Percentiles rank a stretch among this genome's conserved stretches.
These are phyloP conservation scores for Ramaria sp. DNA, from an alignment of 768 basidiomycete genomes.

Conservation along the genomic window DNA sequence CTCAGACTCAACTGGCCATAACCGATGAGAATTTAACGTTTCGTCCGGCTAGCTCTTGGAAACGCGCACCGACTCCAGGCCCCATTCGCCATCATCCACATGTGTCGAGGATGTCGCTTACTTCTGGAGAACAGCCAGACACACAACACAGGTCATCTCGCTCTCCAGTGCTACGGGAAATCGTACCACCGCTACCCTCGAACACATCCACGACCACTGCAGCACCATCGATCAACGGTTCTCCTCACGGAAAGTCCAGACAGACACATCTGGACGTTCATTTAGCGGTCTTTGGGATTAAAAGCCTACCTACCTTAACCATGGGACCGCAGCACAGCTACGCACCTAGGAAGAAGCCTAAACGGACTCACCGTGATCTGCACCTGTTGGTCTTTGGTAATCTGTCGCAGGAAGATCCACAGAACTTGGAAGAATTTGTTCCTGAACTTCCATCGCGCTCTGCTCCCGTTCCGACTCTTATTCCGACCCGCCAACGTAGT, in stretches of 20 bases:
- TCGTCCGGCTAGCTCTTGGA: neutral
- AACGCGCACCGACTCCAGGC: neutral
- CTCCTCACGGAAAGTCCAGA: neutral
- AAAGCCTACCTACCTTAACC: neutral
- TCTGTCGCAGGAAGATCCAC: neutral
- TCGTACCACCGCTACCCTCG: neutral
- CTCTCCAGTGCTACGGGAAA: neutral
- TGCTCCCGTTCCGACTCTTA: neutral
- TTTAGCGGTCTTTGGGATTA: constrained; percentile 6
- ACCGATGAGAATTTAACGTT: neutral
- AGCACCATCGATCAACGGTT: neutral
- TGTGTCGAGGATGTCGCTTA: too few relatives aligned
- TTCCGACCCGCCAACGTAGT: neutral
- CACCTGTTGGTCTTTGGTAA: constrained; percentile 22
- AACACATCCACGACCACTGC: neutral
- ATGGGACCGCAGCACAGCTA: neutral
- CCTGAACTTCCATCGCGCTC: neutral
- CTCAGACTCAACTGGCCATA: neutral
- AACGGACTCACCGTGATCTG: constrained; percentile 28
- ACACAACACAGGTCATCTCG: neutral
- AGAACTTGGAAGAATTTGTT: neutral
- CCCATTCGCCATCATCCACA: neutral
- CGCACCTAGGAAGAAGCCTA: constrained; percentile 9
- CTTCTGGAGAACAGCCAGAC: neutral
- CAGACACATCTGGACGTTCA: constrained; percentile 15